Evolutionary conservation across 345 rosid genomes (phyloP), one percentile per base, ranked within the genome.

Genomic region (Aquilaria sinensis): DNA sequence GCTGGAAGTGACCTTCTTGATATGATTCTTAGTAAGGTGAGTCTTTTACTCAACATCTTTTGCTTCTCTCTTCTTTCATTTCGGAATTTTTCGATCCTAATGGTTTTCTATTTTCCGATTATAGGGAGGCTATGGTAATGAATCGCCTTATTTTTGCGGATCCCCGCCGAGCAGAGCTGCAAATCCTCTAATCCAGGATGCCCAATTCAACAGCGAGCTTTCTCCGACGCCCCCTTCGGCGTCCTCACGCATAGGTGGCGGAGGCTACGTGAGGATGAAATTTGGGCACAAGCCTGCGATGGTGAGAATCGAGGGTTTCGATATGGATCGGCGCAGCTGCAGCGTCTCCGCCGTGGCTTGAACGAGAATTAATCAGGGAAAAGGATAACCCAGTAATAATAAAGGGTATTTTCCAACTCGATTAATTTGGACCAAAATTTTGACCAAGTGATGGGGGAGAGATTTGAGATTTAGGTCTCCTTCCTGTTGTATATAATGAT

Each of bases 241-340:
- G 4, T 69, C 78, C 1, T 60, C 80, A 23, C 62, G 73, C 30
- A 55, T 58, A 53, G 77, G 68, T 52, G 88, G 85, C 14, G 80
- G 86, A 29, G 80, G 89, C 10, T 80, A 89, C 67, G 85, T 79
- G 51, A 77, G 91, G 61, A 67, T 62, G 77, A 85, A 83, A 57
- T 79, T 68, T 6, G 90, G 84, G 71, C 68, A 80, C 51, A 76
- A 65, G 51, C 92, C 90, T 10, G 83, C 86, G 10, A 80, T 85
- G 5, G 88, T 87, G 49, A 86, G 95, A 68, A 78, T 90, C 47
- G 97, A 90, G 80, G 97, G 97, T 47, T 90, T 90, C 47, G 86
- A 87, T 69, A 57, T 85, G 66, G 83, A 87, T 64, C 51, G 78
- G 34, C 80, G 76, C 62, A 77, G 72, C 72, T 79, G 89, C 64